These are phyloP conservation scores for Bjerkandera adusta DNA, from an alignment of 1,284 basidiomycete genomes.

Conservation along the genomic window DNA sequence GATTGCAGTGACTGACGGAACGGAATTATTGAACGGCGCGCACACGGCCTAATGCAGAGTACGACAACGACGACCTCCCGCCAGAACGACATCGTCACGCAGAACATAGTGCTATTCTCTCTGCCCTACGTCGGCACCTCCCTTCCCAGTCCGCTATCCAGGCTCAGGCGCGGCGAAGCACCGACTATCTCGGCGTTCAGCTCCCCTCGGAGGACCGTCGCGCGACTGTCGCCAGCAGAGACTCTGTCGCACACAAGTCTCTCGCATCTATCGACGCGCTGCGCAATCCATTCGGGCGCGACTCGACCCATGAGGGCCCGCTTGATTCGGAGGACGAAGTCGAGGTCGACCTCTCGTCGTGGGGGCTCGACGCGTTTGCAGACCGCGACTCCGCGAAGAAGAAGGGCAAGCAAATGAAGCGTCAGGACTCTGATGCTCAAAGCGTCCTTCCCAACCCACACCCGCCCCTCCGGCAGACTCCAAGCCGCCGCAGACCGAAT, in stretches of 20 bases:
- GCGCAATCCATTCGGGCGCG: constrained; percentile 67
- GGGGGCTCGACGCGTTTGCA: constrained; percentile 76
- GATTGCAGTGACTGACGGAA: neutral
- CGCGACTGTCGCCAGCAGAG: constrained; percentile 40
- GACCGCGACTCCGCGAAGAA: constrained; percentile 34
- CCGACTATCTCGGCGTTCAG: constrained; percentile 66
- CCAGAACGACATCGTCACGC: constrained; percentile 59
- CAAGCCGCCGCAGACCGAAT: constrained; percentile 32
- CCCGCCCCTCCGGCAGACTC: constrained; percentile 11
- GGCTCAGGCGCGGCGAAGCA: constrained; percentile 44
- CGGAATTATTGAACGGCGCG: neutral
- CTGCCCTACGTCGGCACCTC: constrained; percentile 60
- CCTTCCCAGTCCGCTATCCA: constrained; percentile 37
- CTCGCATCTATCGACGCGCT: constrained; percentile 58
- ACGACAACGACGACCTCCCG: constrained; percentile 75
- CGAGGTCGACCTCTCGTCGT: constrained; percentile 79
- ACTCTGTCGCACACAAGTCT: constrained; percentile 44
- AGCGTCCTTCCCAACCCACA: constrained; percentile 46
- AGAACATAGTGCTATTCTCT: constrained; percentile 80
- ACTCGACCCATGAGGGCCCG: constrained; percentile 54
- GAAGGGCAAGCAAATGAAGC: constrained; percentile 45
- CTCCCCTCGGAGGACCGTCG: constrained; percentile 50
- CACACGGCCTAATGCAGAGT: constrained; percentile 48
- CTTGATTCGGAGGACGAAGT: constrained; percentile 47
- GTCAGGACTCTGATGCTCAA: constrained; percentile 5